Percentiles rank a stretch among this genome's conserved stretches.
phyloP scores from a whole-genome alignment of 306 rosid species.

The Castanopsis chinensis region DNA sequence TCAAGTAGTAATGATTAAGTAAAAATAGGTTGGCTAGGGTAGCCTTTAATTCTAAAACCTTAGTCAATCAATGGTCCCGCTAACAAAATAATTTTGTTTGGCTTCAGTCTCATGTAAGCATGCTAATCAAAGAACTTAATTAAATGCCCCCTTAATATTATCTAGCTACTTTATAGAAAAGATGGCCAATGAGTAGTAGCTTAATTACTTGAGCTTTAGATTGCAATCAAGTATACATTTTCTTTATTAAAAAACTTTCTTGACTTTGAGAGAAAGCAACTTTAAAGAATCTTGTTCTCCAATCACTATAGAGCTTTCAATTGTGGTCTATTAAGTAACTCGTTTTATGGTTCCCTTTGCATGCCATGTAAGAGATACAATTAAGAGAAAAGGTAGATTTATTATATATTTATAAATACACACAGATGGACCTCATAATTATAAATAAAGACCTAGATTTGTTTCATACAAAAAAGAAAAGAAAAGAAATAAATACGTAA shows the following conservation, averaged over 20 bases:
- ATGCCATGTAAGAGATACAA: neutral
- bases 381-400: no score
- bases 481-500: no score
- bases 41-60: neutral
- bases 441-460: no score
- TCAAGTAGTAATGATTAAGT: neutral
- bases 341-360: neutral
- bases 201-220: conserved; percentile 5
- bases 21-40: neutral
- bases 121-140: neutral
- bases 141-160: neutral
- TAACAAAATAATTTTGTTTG: neutral
- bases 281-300: neutral
- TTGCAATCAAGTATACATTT: neutral
- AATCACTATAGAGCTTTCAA: neutral
- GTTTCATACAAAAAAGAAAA: no score
- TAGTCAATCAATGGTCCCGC: conserved; percentile 7
- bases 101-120: conserved; percentile 15
- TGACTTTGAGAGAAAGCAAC: conserved; percentile 32
- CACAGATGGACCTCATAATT: no score
- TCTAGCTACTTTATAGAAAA: neutral
- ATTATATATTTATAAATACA: no score
- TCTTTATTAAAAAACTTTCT: neutral
- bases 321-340: neutral
- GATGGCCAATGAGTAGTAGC: neutral